Conservation (phyloP, 257 asterid genomes). For the Solanum microdontum region DNA sequence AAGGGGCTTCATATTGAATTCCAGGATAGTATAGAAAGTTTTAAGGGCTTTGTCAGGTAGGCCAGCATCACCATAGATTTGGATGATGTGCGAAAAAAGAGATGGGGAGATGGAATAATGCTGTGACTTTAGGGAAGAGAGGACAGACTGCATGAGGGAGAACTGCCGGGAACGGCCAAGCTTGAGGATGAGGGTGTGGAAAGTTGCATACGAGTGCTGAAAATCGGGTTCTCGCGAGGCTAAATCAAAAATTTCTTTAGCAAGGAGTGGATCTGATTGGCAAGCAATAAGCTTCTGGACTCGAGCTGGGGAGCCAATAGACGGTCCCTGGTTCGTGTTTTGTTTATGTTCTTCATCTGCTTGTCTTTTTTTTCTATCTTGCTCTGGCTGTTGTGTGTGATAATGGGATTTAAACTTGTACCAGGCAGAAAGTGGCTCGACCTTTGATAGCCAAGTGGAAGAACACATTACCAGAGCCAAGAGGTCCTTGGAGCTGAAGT, state of each 20-base stretch:
- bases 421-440: neutral
- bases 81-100: slow-evolving; percentile 65
- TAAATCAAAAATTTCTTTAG: slow-evolving; percentile 77
- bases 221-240: slow-evolving; percentile 67
- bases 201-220: slow-evolving; percentile 50
- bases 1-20: slow-evolving; percentile 60
- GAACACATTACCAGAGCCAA: neutral
- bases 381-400: neutral
- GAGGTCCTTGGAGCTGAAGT: neutral
- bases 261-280: slow-evolving; percentile 77
- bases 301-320: slow-evolving; percentile 50
- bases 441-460: neutral
- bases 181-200: slow-evolving; percentile 63
- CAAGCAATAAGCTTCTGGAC: slow-evolving; percentile 57
- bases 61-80: slow-evolving; percentile 64
- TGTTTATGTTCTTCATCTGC: slow-evolving; percentile 6
- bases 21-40: slow-evolving; percentile 68
- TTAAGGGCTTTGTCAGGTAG: slow-evolving; percentile 63
- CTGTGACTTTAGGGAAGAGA: slow-evolving; percentile 45
- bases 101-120: slow-evolving; percentile 46
- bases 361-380: slow-evolving; percentile 6
- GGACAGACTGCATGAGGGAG: slow-evolving; percentile 50
- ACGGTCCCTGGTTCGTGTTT: slow-evolving; percentile 15
- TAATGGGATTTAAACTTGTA: neutral
- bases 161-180: slow-evolving; percentile 64